A percentile compares a stretch with the other conserved stretches of the same genome.
Evolutionary conservation across 2,329 filamentous ascomycete species (phyloP).

Genomic region (Cercospora berteroae): DNA sequence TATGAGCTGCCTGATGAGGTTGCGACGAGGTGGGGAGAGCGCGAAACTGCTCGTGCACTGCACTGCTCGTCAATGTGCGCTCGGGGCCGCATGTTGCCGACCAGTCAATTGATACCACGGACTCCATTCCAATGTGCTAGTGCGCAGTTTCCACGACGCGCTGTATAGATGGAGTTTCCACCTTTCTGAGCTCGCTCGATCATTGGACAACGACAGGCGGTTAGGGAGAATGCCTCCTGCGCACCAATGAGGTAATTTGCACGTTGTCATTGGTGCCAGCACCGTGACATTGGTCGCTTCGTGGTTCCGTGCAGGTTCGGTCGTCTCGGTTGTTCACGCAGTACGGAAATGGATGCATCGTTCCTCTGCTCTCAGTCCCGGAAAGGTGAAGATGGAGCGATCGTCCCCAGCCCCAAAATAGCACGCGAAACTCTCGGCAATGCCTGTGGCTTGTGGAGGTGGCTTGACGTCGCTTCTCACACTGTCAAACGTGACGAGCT

Average conservation of each 20-base stretch:
- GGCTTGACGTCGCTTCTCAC: not conserved
- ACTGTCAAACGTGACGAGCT: slow-evolving; percentile 6
- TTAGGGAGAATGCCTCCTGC: not conserved
- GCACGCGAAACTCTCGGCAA: not conserved
- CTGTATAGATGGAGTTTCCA: not conserved
- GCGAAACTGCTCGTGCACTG: not conserved
- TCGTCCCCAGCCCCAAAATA: not conserved
- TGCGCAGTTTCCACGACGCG: not conserved
- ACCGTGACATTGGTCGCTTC: not conserved
- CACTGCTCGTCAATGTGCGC: not conserved
- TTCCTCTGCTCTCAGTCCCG: not conserved
- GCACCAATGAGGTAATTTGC: slow-evolving; percentile 3
- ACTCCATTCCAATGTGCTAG: not conserved
- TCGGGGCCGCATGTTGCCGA: not conserved
- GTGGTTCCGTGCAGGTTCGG: not conserved
- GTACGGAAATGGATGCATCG: not conserved
- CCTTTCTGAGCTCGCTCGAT: not conserved
- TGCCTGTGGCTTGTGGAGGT: not conserved
- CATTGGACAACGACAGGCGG: slow-evolving; percentile 4
- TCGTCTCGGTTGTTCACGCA: not conserved
- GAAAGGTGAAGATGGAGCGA: not conserved
- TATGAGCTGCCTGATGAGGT: not conserved
- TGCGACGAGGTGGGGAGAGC: not conserved
- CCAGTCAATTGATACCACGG: not conserved
- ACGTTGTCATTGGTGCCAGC: not conserved